Conservation (phyloP, 1,284 basidiomycete species). For the Boletus sp. region DNA sequence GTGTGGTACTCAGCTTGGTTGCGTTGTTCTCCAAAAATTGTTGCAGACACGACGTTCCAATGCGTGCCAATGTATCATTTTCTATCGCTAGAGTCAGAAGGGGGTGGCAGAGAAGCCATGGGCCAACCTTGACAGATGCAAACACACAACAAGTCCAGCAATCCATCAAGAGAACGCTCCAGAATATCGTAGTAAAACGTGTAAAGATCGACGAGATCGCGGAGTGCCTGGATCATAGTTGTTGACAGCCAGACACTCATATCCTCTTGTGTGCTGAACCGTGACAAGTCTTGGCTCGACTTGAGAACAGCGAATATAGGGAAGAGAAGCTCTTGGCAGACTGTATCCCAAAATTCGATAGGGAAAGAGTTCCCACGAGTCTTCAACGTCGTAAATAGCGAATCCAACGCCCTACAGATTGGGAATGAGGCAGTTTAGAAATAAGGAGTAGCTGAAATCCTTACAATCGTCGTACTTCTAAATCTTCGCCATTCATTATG, state of each 20-base stretch:
- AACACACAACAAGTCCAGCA: conserved; percentile 92
- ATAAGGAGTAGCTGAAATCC: conserved; percentile 40
- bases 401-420: conserved; percentile 83
- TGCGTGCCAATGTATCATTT: conserved; percentile 97
- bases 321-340: conserved; percentile 96
- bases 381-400: conserved; percentile 94
- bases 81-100: conserved; percentile 53
- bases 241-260: conserved; percentile 99
- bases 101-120: background rate
- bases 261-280: conserved; percentile 96
- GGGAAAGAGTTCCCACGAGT: conserved; percentile 87
- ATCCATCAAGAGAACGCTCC: conserved; percentile 87
- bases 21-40: conserved; percentile 96
- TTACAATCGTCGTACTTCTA: conserved; percentile 95
- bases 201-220: conserved; percentile 95
- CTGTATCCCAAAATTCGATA: conserved; percentile 97
- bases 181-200: conserved; percentile 95
- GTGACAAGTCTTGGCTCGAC: conserved; percentile 86
- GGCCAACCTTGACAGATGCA: conserved; percentile 98
- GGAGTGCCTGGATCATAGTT: conserved; percentile 98
- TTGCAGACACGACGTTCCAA: conserved; percentile 98
- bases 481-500: conserved; percentile 99
- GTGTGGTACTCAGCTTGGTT: conserved; percentile 78
- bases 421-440: conserved; percentile 3
- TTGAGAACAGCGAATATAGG: conserved; percentile 98